Base-by-base conservation (phyloP, 2,329 filamentous ascomycete genomes). In the Alternaria panax region DNA sequence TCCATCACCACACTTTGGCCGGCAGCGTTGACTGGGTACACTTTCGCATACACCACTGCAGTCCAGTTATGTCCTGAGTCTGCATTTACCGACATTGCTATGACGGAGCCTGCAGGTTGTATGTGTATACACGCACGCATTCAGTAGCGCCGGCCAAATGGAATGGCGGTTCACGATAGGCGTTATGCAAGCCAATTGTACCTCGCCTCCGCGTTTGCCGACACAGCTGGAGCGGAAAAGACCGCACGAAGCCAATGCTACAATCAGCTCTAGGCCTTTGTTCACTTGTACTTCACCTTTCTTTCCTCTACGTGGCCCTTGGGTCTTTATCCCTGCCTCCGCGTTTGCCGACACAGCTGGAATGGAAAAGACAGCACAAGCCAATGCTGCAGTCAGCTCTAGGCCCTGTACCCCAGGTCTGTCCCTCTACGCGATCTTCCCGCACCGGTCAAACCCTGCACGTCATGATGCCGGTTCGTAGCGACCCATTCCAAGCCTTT, bases 231-330 rank as follows among this genome's bases (percentile, higher is more conserved):
- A 24, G 24, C 34, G 48, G 53, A 51, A 38, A 48, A 34, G 25
- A 36, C 55, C 32, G 46, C 41, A 55, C 24, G 45, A 28, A 53
- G 51, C 47, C 30, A 43, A 42, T 48, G 40, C 60, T 64, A 61
- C 63, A 61, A 59, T 66, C 61, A 66, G 61, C 61, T 51, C 54
- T 40, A 56, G 45, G 48, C n/a, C n/a, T n/a, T n/a, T n/a, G n/a
- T n/a, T n/a, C n/a, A n/a, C n/a, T n/a, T n/a, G n/a, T n/a, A n/a
- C n/a, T n/a, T n/a, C n/a, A n/a, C n/a, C n/a, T n/a, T n/a, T n/a
- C n/a, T n/a, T n/a, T n/a, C n/a, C n/a, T n/a, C n/a, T n/a, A n/a
- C n/a, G n/a, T n/a, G n/a, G n/a, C n/a, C n/a, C n/a, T n/a, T n/a
- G n/a, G n/a, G n/a, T n/a, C n/a, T n/a, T n/a, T n/a, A n/a, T n/a